These are phyloP conservation scores for Apiospora phragmitis DNA, from an alignment of 2,329 filamentous ascomycete species.

Conservation along the genomic window DNA sequence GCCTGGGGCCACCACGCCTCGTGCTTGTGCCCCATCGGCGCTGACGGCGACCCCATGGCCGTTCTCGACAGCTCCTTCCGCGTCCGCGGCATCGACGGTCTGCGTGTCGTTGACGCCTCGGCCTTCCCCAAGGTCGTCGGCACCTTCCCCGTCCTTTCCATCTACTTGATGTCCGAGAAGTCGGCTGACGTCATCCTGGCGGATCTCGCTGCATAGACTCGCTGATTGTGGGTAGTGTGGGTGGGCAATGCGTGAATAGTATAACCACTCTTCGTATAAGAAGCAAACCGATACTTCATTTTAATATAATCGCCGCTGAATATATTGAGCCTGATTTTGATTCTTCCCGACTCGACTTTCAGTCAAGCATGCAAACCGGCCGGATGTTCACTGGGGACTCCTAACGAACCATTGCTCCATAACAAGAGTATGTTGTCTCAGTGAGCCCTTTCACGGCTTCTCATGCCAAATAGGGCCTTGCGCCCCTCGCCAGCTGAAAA, in stretches of 20 bases:
- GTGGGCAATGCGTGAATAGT: not conserved
- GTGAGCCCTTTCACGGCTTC: too few relatives aligned
- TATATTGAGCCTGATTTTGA: too few relatives aligned
- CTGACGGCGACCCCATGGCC: conserved; percentile 49
- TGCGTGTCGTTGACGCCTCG: conserved; percentile 62
- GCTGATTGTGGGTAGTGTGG: too few relatives aligned
- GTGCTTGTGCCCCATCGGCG: conserved; percentile 56
- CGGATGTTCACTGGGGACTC: too few relatives aligned
- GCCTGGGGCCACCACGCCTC: conserved; percentile 60
- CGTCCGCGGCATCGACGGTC: conserved; percentile 51
- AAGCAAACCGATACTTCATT: not conserved
- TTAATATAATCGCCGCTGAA: not conserved
- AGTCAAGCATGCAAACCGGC: too few relatives aligned
- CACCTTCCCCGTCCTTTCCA: conserved; percentile 48
- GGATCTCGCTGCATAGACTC: not conserved
- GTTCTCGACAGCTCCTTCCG: conserved; percentile 57
- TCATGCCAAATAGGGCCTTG: too few relatives aligned
- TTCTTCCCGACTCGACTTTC: too few relatives aligned
- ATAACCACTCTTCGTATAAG: not conserved
- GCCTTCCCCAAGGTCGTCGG: conserved; percentile 51
- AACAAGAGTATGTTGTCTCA: too few relatives aligned
- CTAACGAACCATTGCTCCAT: too few relatives aligned
- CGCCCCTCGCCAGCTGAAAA: not conserved
- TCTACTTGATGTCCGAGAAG: conserved; percentile 59
- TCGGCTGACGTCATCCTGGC: conserved; percentile 51